phyloP scores from a whole-genome alignment of 106 monocot species.

The Dioscorea zingiberensis region DNA sequence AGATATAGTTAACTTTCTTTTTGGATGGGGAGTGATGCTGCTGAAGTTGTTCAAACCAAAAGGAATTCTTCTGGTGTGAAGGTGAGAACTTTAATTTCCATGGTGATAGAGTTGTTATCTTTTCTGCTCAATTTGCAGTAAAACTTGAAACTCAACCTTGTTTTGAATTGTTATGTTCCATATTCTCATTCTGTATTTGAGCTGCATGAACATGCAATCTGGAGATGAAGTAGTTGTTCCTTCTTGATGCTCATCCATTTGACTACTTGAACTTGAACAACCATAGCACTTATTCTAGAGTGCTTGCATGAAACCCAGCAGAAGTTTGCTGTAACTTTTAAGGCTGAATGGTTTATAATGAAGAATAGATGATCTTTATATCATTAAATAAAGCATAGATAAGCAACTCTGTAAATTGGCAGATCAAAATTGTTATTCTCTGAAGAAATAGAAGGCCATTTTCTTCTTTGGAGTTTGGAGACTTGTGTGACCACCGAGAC shows the following conservation, averaged over 20 bases:
- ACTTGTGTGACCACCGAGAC: background rate
- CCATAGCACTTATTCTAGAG: no score
- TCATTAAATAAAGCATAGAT: background rate
- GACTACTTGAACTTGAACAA: background rate
- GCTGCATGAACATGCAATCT: background rate
- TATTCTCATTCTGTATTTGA: background rate
- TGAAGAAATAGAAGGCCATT: background rate
- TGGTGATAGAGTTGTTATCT: background rate
- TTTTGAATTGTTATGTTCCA: background rate
- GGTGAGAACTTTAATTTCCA: constrained; percentile 9
- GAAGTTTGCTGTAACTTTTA: background rate
- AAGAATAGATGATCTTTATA: background rate
- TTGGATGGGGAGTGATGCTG: constrained; percentile 35
- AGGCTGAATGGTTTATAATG: background rate
- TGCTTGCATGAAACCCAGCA: no score
- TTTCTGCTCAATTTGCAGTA: background rate
- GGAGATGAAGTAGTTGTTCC: background rate
- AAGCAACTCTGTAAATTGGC: background rate
- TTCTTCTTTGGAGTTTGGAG: no score
- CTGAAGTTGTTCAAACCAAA: constrained; percentile 12
- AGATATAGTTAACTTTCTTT: background rate
- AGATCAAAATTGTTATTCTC: background rate
- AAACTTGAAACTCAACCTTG: background rate
- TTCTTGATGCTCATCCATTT: background rate
- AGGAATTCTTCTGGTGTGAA: constrained; percentile 20